Percentiles rank a stretch among this genome's conserved stretches.
Evolutionary conservation across 2,329 filamentous ascomycete species (phyloP).

Genomic region (Fusarium staphyleae): DNA sequence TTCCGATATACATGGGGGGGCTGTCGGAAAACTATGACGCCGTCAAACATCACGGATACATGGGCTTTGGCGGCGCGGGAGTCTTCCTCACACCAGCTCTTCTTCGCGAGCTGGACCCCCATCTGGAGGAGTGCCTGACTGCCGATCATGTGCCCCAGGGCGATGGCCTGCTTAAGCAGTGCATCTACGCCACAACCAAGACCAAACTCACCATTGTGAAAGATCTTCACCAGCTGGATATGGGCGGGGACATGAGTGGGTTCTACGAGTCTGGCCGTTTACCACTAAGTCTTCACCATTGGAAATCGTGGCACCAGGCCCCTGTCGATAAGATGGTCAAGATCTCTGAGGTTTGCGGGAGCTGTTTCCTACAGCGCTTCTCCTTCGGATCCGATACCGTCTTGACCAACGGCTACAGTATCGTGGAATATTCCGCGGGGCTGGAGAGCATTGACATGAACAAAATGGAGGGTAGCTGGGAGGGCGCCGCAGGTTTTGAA

Average conservation of each 20-base stretch:
- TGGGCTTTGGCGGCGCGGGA: conserved; percentile 68
- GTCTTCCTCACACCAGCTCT: conserved; percentile 64
- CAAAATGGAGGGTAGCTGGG: conserved; percentile 63
- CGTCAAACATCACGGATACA: conserved; percentile 61
- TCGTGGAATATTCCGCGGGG: conserved; percentile 56
- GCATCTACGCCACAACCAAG: conserved; percentile 61
- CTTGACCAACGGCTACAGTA: conserved; percentile 66
- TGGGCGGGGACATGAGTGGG: conserved; percentile 61
- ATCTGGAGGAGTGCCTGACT: conserved; percentile 57
- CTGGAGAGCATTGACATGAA: conserved; percentile 52
- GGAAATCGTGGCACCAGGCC: conserved; percentile 66
- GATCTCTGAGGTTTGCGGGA: conserved; percentile 61
- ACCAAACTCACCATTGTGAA: conserved; percentile 63
- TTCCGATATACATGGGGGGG: conserved; percentile 61
- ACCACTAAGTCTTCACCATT: conserved; percentile 68
- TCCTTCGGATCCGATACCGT: conserved; percentile 55
- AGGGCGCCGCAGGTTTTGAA: conserved; percentile 56
- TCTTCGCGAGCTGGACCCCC: conserved; percentile 54
- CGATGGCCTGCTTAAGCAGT: conserved; percentile 64
- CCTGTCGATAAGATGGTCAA: conserved; percentile 59
- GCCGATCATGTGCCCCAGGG: conserved; percentile 48
- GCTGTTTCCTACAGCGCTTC: conserved; percentile 65
- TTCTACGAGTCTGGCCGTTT: conserved; percentile 65
- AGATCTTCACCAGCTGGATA: conserved; percentile 64
- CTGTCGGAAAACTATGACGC: conserved; percentile 63